phyloP scores from a whole-genome alignment of 768 basidiomycete species.

The Phanerodontia chrysosporium region DNA sequence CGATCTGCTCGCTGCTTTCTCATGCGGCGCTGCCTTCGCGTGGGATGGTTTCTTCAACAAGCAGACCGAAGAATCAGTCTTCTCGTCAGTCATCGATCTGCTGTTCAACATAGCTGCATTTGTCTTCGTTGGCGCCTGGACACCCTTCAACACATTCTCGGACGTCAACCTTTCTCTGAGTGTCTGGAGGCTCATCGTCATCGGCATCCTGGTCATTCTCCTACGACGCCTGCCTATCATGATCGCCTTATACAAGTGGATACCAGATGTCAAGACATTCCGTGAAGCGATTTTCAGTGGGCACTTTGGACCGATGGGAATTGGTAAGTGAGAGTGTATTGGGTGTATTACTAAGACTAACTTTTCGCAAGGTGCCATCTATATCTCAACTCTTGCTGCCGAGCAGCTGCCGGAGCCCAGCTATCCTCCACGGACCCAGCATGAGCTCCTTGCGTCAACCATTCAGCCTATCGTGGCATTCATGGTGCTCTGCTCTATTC shows the following conservation, averaged over 20 bases:
- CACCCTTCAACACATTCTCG: slow-evolving; percentile 83
- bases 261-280: slow-evolving; percentile 93
- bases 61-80: slow-evolving; percentile 92
- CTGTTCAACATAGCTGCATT: slow-evolving; percentile 95
- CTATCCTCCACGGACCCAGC: slow-evolving; percentile 48
- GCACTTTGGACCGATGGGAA: slow-evolving; percentile 89
- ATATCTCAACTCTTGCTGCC: slow-evolving; percentile 83
- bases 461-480: slow-evolving; percentile 95
- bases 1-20: slow-evolving; percentile 91
- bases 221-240: slow-evolving; percentile 83
- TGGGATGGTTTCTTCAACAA: slow-evolving; percentile 95
- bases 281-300: slow-evolving; percentile 93
- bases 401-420: slow-evolving; percentile 47
- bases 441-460: slow-evolving; percentile 60
- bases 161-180: slow-evolving; percentile 62
- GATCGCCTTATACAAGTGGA: slow-evolving; percentile 82
- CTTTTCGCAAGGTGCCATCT: slow-evolving; percentile 65
- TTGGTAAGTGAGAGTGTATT: slow-evolving; percentile 40
- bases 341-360: not conserved
- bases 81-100: slow-evolving; percentile 93
- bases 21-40: slow-evolving; percentile 92
- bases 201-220: slow-evolving; percentile 78
- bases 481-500: slow-evolving; percentile 89
- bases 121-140: slow-evolving; percentile 95
- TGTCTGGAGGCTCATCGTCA: slow-evolving; percentile 81